Base-by-base conservation (phyloP, 345 rosid species). In the Excoecaria agallocha region DNA sequence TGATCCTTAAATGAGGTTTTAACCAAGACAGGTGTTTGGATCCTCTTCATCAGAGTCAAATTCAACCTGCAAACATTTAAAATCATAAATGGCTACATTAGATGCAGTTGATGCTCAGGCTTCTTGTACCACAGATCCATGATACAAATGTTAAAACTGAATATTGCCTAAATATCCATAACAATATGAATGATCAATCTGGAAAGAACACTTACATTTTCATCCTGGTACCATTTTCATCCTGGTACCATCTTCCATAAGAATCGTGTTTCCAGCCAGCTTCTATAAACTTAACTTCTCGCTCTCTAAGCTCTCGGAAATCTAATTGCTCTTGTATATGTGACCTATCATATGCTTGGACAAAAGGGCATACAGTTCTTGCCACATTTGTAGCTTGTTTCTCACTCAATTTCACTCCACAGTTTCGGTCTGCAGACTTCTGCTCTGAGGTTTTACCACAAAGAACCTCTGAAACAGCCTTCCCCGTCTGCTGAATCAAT, bases 191-290 rank as follows among this genome's bases (percentile, higher is more conserved):
- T 69, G 24, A 35, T 54, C 22, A 24, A 71, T 30, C 13, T 9
- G 19, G 43, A 6, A 63, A 72, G 50, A 22, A 62, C 68, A 56
- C 85, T 79, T 66, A 87, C 88, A 74, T 83, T 85, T 75, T 87
- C 88, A 73, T 87, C 90, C n/a, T n/a, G n/a, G n/a, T n/a, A n/a
- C n/a, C n/a, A n/a, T n/a, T n/a, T n/a, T n/a, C n/a, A n/a, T n/a
- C n/a, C 72, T 74, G 79, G 67, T 71, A 83, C 90, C 88, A 85
- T 85, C 76, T 83, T 30, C 90, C 90, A 75, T 83, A 79, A 68
- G 88, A 71, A 55, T 85, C 84, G 8, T 82, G 87, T 79, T 87
- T 87, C 88, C 90, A 87, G 56, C 90, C 90, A 10, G 88, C 83
- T 73, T 84, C 81, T 68, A 74, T 83, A 72, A 87, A 87, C 81